These are phyloP conservation scores for Sparassis latifolia DNA, from an alignment of 1,284 basidiomycete species.

Conservation along the genomic window DNA sequence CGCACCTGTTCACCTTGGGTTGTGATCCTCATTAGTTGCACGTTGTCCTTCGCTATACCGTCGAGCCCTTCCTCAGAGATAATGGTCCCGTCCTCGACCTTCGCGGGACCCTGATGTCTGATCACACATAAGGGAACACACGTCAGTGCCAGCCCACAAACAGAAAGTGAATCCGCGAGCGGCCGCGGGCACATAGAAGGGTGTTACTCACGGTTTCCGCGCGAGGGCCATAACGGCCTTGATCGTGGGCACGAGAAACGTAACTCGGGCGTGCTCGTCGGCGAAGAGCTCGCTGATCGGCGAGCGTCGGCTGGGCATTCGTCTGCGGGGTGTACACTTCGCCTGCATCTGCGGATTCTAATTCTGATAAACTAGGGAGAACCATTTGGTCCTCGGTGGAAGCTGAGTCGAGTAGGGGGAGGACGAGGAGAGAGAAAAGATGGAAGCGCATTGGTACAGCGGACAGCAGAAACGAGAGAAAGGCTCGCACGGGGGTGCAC, in stretches of 20 bases:
- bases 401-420: conserved; percentile 27
- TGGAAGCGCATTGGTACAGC: conserved; percentile 19
- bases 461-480: too few species aligned
- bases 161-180: too few species aligned
- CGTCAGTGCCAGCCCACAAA: too few species aligned
- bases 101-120: conserved; percentile 50
- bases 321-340: conserved; percentile 21
- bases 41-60: conserved; percentile 48
- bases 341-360: conserved; percentile 7
- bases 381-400: conserved; percentile 26
- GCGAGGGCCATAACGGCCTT: conserved; percentile 73
- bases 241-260: conserved; percentile 70
- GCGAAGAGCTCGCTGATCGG: conserved; percentile 57
- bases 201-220: conserved; percentile 62
- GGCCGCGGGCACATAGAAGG: too few species aligned
- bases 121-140: too few species aligned
- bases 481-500: too few species aligned
- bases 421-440: conserved; percentile 23
- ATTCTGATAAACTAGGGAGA: conserved; percentile 10
- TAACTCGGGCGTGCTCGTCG: conserved; percentile 33
- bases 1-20: too few species aligned
- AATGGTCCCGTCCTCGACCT: conserved; percentile 36
- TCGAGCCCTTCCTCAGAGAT: conserved; percentile 64
- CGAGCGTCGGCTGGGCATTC: conserved; percentile 39
- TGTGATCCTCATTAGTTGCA: conserved; percentile 32